Evolutionary conservation across 2,329 filamentous ascomycete species (phyloP).

Genomic region (Didymella exigua): DNA sequence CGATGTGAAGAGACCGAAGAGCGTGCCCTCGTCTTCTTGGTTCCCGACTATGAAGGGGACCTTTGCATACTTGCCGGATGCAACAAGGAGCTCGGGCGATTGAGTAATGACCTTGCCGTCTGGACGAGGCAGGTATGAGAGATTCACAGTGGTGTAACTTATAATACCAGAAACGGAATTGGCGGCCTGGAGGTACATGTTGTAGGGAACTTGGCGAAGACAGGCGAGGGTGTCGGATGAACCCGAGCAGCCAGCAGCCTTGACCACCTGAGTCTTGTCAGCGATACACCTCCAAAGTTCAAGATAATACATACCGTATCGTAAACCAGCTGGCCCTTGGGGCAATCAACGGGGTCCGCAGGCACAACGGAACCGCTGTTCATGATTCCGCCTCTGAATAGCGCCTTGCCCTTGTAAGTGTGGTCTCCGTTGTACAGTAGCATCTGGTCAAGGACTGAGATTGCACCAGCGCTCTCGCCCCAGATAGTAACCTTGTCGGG

Average conservation of each 20-base stretch:
- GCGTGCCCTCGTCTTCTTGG: conserved; percentile 80
- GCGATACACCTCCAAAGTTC: conserved; percentile 52
- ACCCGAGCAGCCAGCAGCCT: conserved; percentile 53
- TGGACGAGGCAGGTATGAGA: conserved; percentile 76
- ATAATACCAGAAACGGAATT: conserved; percentile 73
- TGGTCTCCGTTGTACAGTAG: conserved; percentile 73
- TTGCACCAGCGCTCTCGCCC: conserved; percentile 65
- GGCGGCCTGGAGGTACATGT: conserved; percentile 62
- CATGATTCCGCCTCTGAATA: conserved; percentile 82
- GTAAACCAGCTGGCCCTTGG: conserved; percentile 66
- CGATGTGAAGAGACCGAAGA: conserved; percentile 72
- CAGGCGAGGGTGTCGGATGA: conserved; percentile 54
- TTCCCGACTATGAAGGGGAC: conserved; percentile 72
- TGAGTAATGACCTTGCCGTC: conserved; percentile 67
- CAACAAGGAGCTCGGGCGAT: conserved; percentile 65
- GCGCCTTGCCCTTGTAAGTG: conserved; percentile 73
- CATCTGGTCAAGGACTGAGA: conserved; percentile 80
- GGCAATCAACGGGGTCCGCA: conserved; percentile 63
- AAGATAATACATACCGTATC: conserved; percentile 49
- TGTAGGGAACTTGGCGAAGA: conserved; percentile 55
- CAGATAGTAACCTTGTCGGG: conserved; percentile 79
- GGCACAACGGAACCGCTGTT: conserved; percentile 50
- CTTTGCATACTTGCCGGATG: conserved; percentile 60
- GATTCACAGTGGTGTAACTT: conserved; percentile 69
- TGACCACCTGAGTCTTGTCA: conserved; percentile 58